Base-by-base conservation (phyloP, 192 early-diverging fungal genomes). In the Dissophora globulifera region DNA sequence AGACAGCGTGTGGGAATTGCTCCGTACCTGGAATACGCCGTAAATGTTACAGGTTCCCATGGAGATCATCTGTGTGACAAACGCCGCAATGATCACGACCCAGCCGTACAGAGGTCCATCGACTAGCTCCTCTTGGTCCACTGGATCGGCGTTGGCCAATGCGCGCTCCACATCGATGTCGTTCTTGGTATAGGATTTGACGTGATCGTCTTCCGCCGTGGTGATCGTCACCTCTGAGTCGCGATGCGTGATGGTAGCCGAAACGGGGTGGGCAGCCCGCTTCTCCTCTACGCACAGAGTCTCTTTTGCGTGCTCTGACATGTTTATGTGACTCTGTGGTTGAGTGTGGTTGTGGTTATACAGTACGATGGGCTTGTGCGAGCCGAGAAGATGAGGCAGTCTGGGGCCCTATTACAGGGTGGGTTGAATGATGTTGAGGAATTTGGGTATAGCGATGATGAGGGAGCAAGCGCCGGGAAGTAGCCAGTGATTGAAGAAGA, bases 61-160 rank as follows among this genome's bases (percentile, higher is more conserved):
- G 11, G 62, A 61, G 46, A 80, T 58, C 54, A 84, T 56, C 55
- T 84, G 83, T 6, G 70, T 53, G 16, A 58, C n/a, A 54, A 84
- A 86, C 0, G 53, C 25, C 17, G 80, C 78, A 17, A 78, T 27
- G 20, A 86, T 83, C 17, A 67, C 33, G n/a, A 78, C 67, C 85
- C 85, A 86, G 3, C 75, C 84, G 42, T 70, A 84, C 23, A 38
- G 35, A 2, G 82, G 82, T 7, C 79, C 80, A 26, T 83, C 82
- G 12, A 82, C 66, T 8, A 72, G 38, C 1, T 11, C 47, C 8
- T 41, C 48, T 11, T 19, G 48, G 10, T 68, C 75, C 19, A 62
- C 33, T 35, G 48, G 49, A 33, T 68, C 51, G 42, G 26, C 33
- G 4, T 43, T 32, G 1, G 60, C 60, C 5, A 54, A 50, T 6